Base-by-base conservation (phyloP, 495 filamentous ascomycete species). In the Talaromyces wortmannii region DNA sequence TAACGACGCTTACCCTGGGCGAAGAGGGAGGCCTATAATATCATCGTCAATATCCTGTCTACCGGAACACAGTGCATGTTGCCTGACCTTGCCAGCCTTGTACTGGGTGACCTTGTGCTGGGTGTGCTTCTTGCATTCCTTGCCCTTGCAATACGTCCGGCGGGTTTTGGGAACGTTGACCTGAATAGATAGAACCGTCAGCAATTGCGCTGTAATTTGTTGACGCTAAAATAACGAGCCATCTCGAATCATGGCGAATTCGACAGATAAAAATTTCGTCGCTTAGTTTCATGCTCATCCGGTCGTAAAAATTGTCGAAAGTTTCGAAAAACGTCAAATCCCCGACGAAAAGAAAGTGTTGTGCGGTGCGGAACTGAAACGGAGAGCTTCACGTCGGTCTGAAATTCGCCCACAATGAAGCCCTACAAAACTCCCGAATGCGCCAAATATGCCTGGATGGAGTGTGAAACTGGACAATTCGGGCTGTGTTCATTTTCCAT, bases 1-100 rank as follows among this genome's bases (percentile, higher is more conserved):
- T 99, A 99, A 86, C 94, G 92, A 76, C 94, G 89, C 87, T 97
- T 99, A 84, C 94, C 94, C 84, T 96, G 92, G 64, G 92, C 91
- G 80, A 89, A 94, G 29, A 91, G 80, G 60, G 92, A 95, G 69
- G 90, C 90, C 89, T 92, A 72, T 61, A 23, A 23, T 48, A 50
- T 16, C 23, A 56, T 53, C 7, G 63, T 75, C 57, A 75, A 69
- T 52, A 61, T 48, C 52, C 48, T 48, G 36, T 42, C 33, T 31
- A 36, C 48, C 8, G 8, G 36, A 5, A 13, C 8, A 13, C 8
- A 49, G 47, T 12, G 31, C 45, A 49, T 42, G 23, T 30, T 43
- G 48, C 55, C 71, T 65, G 67, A 87, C 86, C 86, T 95, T 95
- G 77, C 90, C 90, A 70, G 90, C 89, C 81, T 95, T 95, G 87